Evolutionary conservation across 768 basidiomycete genomes (phyloP).

Genomic region (Tremella mesenterica): DNA sequence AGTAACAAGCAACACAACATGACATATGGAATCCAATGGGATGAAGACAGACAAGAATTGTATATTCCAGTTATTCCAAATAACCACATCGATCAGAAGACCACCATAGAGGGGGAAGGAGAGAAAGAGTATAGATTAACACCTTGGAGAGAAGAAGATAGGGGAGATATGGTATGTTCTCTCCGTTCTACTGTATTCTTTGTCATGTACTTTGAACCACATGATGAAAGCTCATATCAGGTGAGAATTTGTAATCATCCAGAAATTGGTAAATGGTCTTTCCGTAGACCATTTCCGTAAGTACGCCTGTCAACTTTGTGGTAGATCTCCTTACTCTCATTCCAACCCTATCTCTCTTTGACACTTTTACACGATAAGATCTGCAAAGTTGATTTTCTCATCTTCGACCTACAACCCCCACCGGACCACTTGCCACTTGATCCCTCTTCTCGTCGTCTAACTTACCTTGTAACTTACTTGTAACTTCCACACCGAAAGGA

Average conservation of each 20-base stretch:
- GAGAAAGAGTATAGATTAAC: background rate
- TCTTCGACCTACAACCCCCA: background rate
- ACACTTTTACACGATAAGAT: background rate
- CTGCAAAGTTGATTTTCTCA: background rate
- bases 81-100: too few relatives aligned
- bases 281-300: background rate
- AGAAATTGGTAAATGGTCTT: background rate
- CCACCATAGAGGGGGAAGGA: too few relatives aligned
- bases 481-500: too few relatives aligned
- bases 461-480: background rate
- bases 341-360: background rate
- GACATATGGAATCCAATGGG: too few relatives aligned
- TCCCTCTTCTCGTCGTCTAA: background rate
- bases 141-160: background rate
- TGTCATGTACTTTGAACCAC: background rate
- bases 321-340: background rate
- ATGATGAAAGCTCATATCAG: background rate
- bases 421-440: background rate
- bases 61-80: too few relatives aligned
- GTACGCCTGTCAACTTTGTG: too few relatives aligned
- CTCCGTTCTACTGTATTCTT: background rate
- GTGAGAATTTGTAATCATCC: slow-evolving; percentile 1
- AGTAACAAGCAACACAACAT: too few relatives aligned
- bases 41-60: too few relatives aligned
- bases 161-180: background rate